Evolutionary conservation across 495 filamentous ascomycete genomes (phyloP).

Genomic region (Umbilicaria muhlenbergii): DNA sequence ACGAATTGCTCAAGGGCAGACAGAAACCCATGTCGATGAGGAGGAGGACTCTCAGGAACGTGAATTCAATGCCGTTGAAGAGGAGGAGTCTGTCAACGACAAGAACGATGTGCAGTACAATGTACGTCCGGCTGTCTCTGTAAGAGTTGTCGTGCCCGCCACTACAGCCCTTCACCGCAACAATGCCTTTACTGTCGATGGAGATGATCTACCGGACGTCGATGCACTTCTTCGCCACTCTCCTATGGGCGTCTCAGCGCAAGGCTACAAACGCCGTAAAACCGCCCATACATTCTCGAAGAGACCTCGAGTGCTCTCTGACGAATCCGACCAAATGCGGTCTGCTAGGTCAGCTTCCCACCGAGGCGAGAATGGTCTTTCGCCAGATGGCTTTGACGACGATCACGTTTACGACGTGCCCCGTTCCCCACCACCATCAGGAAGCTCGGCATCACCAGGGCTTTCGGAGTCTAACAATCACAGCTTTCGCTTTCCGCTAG

Average conservation of each 20-base stretch:
- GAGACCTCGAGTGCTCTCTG: neutral
- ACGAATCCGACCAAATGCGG: neutral
- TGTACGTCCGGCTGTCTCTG: neutral
- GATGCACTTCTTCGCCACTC: conserved; percentile 6
- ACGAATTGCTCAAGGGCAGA: conserved; percentile 24
- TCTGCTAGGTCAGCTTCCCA: neutral
- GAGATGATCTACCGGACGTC: conserved; percentile 15
- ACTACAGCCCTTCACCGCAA: neutral
- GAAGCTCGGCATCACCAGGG: conserved; percentile 16
- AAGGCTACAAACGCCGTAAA: conserved; percentile 24
- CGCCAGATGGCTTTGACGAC: conserved; percentile 3
- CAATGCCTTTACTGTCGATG: neutral
- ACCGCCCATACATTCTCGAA: conserved; percentile 13
- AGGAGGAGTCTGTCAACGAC: conserved; percentile 15
- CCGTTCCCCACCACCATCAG: conserved; percentile 27
- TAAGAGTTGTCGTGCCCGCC: neutral
- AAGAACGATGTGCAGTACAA: conserved; percentile 3
- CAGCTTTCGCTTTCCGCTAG: conserved; percentile 26
- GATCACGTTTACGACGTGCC: conserved; percentile 15
- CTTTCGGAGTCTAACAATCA: conserved; percentile 6
- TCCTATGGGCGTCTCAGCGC: conserved; percentile 1
- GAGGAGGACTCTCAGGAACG: conserved; percentile 33
- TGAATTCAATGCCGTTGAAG: conserved; percentile 30
- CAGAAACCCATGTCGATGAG: conserved; percentile 11
- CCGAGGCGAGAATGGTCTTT: neutral